Evolutionary conservation across 2,329 filamentous ascomycete species (phyloP), one percentile per base, ranked within the genome.

Genomic region (Fonsecaea monophora): DNA sequence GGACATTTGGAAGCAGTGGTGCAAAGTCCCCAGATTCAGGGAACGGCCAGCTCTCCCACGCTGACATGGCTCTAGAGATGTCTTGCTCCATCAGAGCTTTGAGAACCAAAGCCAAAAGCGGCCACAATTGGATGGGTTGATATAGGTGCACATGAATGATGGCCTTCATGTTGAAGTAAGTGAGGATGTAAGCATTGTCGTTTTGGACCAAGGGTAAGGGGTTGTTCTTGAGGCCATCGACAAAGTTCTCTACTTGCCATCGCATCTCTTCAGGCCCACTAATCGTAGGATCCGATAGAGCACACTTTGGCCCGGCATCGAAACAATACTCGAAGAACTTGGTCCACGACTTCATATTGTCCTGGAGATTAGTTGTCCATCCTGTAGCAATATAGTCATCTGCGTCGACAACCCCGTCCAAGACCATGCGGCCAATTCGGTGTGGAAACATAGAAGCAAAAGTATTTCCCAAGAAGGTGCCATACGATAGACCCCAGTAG

Each of bases 271-370:
- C 53, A 3, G 66, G 37, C 8, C 32, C 55, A 18, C 53, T 60
- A 6, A 60, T 59, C 21, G 50, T 12, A 3, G 58, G 32, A 15
- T 72, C 45, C 35, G 76, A 78, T 53, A 87, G 79, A 1, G 78
- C 78, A 63, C 85, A 87, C 6, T 74, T 78, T 0, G 77, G 67
- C 0, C 84, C 84, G 18, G 82, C 86, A 50, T 79, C 76, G 71
- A 83, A 81, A 72, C 87, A 90, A 48, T 82, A 80, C 18, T 78
- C 75, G 71, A 84, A 86, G 65, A 89, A 88, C 18, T 77, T 81
- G 1, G 80, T 75, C 71, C 87, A 81, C 5, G 85, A 81, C 60
- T 81, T 78, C 73, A 89, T 86, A 13, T 84, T 82, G 70, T 88
- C 83, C n/a, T 77, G 77, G 6, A 86, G 72, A 60, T 82, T 78